phyloP scores from a whole-genome alignment of 78 protist species.

The Dictyostelium capitatum region DNA sequence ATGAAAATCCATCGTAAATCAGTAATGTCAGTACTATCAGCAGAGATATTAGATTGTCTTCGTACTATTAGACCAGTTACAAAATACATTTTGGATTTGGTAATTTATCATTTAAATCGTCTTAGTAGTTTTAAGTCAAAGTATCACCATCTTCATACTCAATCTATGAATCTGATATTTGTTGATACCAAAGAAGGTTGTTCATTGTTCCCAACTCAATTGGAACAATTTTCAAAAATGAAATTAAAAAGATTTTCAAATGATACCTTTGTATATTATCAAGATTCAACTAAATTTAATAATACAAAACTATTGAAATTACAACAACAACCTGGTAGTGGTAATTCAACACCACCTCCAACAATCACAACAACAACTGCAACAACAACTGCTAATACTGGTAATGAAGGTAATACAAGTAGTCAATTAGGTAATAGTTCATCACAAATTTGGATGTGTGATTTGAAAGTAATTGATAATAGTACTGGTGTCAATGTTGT shows the following conservation, averaged over 20 bases:
- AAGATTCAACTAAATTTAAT: neutral
- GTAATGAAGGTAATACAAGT: neutral
- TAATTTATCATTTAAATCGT: conserved; percentile 44
- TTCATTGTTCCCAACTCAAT: neutral
- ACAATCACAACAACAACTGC: neutral
- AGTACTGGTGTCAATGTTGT: neutral
- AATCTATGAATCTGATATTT: conserved; percentile 25
- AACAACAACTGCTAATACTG: neutral
- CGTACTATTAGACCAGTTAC: conserved; percentile 55
- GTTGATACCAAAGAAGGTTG: conserved; percentile 60
- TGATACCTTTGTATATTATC: conserved; percentile 23
- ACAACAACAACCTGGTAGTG: conserved; percentile 8
- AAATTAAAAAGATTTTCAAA: conserved; percentile 35
- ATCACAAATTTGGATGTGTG: conserved; percentile 44
- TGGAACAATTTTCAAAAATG: conserved; percentile 29
- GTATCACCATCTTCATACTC: conserved; percentile 52
- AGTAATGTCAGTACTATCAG: conserved; percentile 16
- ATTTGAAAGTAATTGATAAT: conserved; percentile 7
- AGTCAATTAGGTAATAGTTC: conserved; percentile 15
- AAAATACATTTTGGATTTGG: conserved; percentile 50
- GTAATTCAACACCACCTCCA: neutral
- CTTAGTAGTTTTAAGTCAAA: conserved; percentile 29
- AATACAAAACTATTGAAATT: neutral
- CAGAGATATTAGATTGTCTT: conserved; percentile 64
- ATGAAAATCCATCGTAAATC: conserved; percentile 45